Base-by-base conservation (phyloP, 306 rosid genomes). In the Inga leiocalycina region DNA sequence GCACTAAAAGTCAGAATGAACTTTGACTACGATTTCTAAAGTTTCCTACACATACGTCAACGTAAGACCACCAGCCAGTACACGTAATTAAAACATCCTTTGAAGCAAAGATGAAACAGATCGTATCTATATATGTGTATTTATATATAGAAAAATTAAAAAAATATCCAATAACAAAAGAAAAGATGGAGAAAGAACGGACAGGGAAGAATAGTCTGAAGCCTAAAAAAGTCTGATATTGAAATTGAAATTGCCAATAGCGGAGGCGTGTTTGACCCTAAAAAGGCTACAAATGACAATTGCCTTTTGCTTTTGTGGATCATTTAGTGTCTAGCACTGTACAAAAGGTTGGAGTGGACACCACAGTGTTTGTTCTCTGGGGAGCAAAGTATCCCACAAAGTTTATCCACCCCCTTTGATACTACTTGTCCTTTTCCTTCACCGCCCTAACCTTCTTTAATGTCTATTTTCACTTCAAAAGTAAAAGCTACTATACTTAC, bases 351-450 rank as follows among this genome's bases (percentile, higher is more conserved):
- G 37, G 86, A 85, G 91, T 82, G 91, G 94, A 89, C 88, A 86
- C 97, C 99, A 92, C 90, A 79, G 68, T 89, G 97, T 87, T 85
- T 84, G 91, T 89, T 89, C 82, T 89, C 48, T 80, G 81, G 92
- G 83, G 84, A 88, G 83, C 97, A 93, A 90, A 94, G 92, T 89
- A 92, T 93, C 98, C 94, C 92, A 79, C 92, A 84, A 54, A 85
- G 95, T 90, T 90, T 87, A 90, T 85, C 86, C 77, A 74, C 80
- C 85, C 85, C 85, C 84, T 88, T 85, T 82, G 44, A 89, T 78
- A 80, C 83, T 64, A 80, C 85, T 87, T 65, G 89, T 89, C 92
- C 61, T 89, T 86, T 90, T 85, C 84, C 69, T 77, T 80, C 90
- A 80, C 80, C 85, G 85, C 82, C 83, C 90, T 75, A 69, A 54